phyloP scores from a whole-genome alignment of 139 green algal species.

The Chlamydomonas incerta region DNA sequence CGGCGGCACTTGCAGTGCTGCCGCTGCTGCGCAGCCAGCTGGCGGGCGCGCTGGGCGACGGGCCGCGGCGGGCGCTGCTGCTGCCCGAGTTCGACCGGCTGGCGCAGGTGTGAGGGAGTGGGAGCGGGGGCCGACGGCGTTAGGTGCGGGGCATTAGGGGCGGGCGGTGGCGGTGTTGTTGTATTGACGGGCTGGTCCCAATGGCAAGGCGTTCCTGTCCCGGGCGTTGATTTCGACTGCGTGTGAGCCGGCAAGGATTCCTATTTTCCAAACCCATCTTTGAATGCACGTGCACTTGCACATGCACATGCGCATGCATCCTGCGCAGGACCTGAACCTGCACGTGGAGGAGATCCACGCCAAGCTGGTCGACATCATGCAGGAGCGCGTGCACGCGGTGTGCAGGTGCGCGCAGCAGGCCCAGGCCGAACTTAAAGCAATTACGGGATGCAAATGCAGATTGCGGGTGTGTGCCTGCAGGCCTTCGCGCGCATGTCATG shows the following conservation, averaged over 20 bases:
- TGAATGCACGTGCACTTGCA: too few species aligned
- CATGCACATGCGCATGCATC: too few species aligned
- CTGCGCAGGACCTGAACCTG: constrained; percentile 75
- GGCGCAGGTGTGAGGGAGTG: constrained; percentile 60
- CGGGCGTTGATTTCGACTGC: too few species aligned
- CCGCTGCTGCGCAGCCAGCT: background rate
- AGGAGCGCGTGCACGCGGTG: constrained; percentile 59
- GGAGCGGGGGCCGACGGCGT: background rate
- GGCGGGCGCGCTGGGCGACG: background rate
- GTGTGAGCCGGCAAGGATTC: too few species aligned
- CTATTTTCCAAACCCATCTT: too few species aligned
- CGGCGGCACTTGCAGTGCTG: constrained; percentile 16
- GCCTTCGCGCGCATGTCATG: too few species aligned
- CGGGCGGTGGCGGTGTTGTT: too few species aligned
- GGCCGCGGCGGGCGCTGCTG: constrained; percentile 67
- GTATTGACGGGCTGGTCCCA: too few species aligned
- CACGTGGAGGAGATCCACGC: constrained; percentile 86
- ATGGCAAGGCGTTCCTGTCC: too few species aligned
- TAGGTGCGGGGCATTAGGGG: background rate
- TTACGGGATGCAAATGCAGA: too few species aligned
- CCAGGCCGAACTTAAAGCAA: too few species aligned
- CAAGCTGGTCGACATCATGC: constrained; percentile 97
- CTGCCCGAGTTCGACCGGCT: constrained; percentile 85
- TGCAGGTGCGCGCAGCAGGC: constrained; percentile 54
- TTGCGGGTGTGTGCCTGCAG: too few species aligned